Evolutionary conservation across 345 rosid species (phyloP).

Genomic region (Sonneratia caseolaris): DNA sequence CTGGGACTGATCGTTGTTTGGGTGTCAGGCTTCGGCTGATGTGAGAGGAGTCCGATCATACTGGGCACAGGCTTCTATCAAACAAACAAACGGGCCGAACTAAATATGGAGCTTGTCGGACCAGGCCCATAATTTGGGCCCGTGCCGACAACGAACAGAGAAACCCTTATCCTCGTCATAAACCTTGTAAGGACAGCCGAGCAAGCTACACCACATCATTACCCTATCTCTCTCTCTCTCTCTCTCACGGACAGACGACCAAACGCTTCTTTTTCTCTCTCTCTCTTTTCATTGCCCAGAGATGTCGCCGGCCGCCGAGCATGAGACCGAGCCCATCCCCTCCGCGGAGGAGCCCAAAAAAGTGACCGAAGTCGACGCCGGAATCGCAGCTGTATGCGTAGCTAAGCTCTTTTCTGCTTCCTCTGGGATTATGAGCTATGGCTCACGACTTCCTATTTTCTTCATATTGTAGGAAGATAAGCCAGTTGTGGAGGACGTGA

Average conservation of each 20-base stretch:
- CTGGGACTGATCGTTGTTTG: too few species aligned
- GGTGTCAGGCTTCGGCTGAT: too few species aligned
- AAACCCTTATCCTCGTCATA: neutral
- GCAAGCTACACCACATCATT: neutral
- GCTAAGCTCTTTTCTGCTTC: neutral
- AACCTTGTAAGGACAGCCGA: neutral
- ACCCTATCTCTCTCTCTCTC: neutral
- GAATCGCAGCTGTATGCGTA: neutral
- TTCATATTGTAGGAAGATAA: constrained; percentile 27
- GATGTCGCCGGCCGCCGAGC: constrained; percentile 11
- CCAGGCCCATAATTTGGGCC: neutral
- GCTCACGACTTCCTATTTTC: neutral
- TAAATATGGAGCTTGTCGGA: too few species aligned
- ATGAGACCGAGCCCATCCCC: neutral
- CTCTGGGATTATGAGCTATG: neutral
- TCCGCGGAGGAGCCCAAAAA: constrained; percentile 7
- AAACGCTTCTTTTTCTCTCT: neutral
- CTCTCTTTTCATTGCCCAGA: neutral
- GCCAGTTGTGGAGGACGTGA: constrained; percentile 61
- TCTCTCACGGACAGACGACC: neutral
- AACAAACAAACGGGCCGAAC: too few species aligned
- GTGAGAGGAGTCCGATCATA: too few species aligned
- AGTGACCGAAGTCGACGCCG: neutral
- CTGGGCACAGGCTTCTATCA: too few species aligned
- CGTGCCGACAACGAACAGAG: neutral